Base-by-base conservation (phyloP, 768 basidiomycete genomes). In the Mycena indigotica region DNA sequence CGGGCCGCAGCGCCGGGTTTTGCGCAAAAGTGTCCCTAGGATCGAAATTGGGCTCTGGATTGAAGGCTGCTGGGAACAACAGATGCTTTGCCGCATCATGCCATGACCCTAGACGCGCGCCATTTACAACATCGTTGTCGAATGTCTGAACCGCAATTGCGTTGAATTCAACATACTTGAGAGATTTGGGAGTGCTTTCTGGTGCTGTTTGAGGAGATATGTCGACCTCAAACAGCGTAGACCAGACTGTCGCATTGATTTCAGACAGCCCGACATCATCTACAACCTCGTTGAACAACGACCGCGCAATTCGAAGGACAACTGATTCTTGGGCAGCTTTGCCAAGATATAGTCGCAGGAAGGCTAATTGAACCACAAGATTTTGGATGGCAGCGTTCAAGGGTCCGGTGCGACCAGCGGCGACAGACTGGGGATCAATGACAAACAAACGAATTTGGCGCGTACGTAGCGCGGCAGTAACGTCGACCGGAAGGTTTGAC, bases 51-150 rank as follows among this genome's bases (percentile, higher is more conserved):
- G 79, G 70, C 6, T 87, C 83, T 16, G 82, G 74, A 74, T 91
- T 96, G 17, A 88, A 63, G 2, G 55, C 86, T 38, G 88, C 80
- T 29, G 91, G 87, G 83, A 97, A 98, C 50, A 98, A 75, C 28
- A 98, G 72, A 66, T 96, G 92, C 65, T 91, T 92, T 16, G 93
- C 92, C 2, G 88, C 90, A 59, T 89, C 86, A 65, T 95, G 91
- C 89, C 91, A 92, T 6, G 87, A 85, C 26, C 82, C 77, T 40
- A 87, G 70, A 56, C 77, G 78, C 17, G 87, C 80, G 30, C 85
- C 84, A 62, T 86, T 85, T 57, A 83, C 80, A 50, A 85, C 73
- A 24, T 86, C 78, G 19, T 84, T 81, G 54, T 69, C 72, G 32
- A 81, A 81, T 3, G 82, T 79, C 56, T 90, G 84, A 35, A 89